These are phyloP conservation scores for Effrenium voratum DNA, from an alignment of 73 alveolate genomes.

Conservation along the genomic window DNA sequence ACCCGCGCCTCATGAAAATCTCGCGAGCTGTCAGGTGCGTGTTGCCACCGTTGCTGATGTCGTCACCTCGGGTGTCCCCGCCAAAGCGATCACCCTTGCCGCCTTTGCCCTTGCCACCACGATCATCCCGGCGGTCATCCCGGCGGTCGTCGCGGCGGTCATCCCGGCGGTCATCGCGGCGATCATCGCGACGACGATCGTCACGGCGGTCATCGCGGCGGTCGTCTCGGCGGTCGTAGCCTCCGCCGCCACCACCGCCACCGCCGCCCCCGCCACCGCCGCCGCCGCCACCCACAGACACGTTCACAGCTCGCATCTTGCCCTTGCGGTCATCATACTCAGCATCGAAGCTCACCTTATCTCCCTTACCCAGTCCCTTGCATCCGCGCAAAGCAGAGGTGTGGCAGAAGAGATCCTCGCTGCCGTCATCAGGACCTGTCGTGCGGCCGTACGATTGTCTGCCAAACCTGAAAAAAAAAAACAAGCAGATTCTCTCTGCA, in stretches of 20 bases:
- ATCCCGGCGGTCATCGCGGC: neutral
- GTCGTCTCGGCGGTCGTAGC: constrained; percentile 36
- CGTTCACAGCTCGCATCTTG: constrained; percentile 78
- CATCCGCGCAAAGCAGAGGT: constrained; percentile 36
- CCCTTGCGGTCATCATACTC: constrained; percentile 90
- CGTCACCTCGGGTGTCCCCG: constrained; percentile 79
- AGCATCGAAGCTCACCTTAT: constrained; percentile 74
- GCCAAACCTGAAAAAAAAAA: neutral
- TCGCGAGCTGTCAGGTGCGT: constrained; percentile 92
- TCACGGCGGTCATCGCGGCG: constrained; percentile 53
- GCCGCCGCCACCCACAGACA: constrained; percentile 49
- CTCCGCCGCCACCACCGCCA: constrained; percentile 16
- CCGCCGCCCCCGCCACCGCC: constrained; percentile 81
- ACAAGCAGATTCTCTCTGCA: neutral
- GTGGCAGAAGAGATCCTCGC: constrained; percentile 91
- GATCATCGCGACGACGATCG: neutral
- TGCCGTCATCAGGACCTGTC: constrained; percentile 88
- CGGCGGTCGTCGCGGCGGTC: constrained; percentile 33
- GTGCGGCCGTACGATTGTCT: too few species aligned
- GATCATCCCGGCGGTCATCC: constrained; percentile 39
- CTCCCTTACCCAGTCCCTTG: constrained; percentile 87
- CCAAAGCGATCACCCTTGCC: constrained; percentile 84
- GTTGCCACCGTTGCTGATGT: constrained; percentile 91
- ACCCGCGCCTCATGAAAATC: constrained; percentile 57
- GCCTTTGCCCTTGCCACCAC: constrained; percentile 60